Conservation (phyloP, 129 eudicot genomes). For the Pittosporum tobira region DNA sequence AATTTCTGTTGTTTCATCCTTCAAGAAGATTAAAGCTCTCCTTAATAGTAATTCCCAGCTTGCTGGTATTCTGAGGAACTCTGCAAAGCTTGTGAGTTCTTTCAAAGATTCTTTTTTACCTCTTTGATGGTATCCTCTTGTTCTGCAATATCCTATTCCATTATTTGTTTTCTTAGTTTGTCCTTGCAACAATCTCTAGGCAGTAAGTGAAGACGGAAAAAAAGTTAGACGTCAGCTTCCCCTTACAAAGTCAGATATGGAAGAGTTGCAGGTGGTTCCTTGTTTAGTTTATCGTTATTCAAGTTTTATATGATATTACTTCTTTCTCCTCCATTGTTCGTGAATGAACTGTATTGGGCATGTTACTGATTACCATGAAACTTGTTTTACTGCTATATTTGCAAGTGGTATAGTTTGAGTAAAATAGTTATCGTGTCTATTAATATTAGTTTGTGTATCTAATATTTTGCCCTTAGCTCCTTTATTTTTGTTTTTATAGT, state of each 20-base stretch:
- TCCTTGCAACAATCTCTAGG: constrained; percentile 29
- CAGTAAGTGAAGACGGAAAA: constrained; percentile 87
- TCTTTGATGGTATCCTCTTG: background rate
- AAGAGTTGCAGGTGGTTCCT: constrained; percentile 66
- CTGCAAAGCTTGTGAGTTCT: constrained; percentile 67
- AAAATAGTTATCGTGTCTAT: background rate
- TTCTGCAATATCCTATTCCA: background rate
- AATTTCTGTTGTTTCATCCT: constrained; percentile 74
- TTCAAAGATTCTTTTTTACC: background rate
- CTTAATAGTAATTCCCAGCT: constrained; percentile 54
- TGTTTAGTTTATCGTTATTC: background rate
- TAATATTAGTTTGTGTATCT: background rate
- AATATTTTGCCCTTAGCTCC: background rate
- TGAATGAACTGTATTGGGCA: background rate
- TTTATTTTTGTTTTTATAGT: constrained; percentile 24
- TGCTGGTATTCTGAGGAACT: constrained; percentile 63
- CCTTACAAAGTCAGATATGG: constrained; percentile 67
- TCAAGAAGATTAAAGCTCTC: constrained; percentile 89
- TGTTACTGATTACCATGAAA: background rate
- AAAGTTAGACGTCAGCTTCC: constrained; percentile 72
- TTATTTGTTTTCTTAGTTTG: constrained; percentile 6
- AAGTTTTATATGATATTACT: background rate
- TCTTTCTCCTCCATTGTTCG: background rate
- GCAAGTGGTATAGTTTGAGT: background rate
- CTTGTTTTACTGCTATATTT: background rate